These are phyloP conservation scores for Talaromyces sp. DNA, from an alignment of 2,329 filamentous ascomycete genomes.

Conservation along the genomic window DNA sequence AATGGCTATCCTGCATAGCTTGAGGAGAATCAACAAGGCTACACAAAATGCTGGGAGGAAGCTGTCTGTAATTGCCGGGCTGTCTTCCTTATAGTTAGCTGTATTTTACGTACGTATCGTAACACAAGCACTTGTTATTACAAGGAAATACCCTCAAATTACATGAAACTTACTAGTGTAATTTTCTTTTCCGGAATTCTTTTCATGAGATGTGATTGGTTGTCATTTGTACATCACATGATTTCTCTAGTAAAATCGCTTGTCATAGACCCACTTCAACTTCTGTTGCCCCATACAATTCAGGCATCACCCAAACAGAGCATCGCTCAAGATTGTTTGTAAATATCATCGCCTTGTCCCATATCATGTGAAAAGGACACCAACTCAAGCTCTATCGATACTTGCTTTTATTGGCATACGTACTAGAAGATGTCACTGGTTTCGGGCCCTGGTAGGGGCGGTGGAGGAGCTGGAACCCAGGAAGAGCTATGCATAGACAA, in stretches of 20 bases:
- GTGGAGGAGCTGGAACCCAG: constrained; percentile 46
- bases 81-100: neutral
- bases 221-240: neutral
- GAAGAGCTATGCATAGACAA: constrained; percentile 57
- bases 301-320: constrained; percentile 1
- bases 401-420: neutral
- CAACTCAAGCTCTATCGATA: neutral
- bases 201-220: neutral
- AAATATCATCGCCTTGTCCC: neutral
- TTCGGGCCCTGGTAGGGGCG: constrained; percentile 59
- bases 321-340: neutral
- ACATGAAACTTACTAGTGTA: neutral
- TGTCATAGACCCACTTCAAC: constrained; percentile 5
- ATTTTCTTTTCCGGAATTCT: neutral
- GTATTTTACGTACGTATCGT: neutral
- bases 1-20: neutral
- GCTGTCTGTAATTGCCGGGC: neutral
- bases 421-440: constrained; percentile 55
- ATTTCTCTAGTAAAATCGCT: neutral
- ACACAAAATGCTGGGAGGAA: neutral
- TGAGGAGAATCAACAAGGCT: neutral
- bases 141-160: neutral
- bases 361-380: too few relatives aligned
- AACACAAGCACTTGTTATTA: neutral
- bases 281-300: neutral